Conservation (phyloP, 2,329 filamentous ascomycete species). For the Blastomyces parvus region DNA sequence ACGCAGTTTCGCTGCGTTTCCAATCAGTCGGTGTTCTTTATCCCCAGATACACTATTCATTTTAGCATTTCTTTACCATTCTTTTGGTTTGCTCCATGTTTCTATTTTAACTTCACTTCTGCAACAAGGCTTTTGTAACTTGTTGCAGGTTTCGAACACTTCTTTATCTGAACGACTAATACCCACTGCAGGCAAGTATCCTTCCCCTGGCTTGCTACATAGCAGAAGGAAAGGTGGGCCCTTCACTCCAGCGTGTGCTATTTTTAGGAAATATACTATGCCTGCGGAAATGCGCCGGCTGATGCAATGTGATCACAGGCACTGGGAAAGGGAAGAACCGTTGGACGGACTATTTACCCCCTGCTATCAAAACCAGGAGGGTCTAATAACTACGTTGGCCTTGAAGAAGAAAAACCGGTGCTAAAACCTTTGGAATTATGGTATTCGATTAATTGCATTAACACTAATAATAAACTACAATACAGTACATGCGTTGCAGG, state of each 20-base stretch:
- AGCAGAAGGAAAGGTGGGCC: neutral
- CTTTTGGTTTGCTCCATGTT: slow-evolving; percentile 3
- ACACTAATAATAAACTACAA: slow-evolving; percentile 1
- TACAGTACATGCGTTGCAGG: slow-evolving; percentile 1
- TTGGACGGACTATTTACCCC: neutral
- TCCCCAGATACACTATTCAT: too few relatives aligned
- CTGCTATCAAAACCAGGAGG: neutral
- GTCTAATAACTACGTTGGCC: neutral
- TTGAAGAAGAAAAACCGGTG: too few relatives aligned
- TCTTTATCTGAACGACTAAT: neutral
- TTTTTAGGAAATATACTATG: slow-evolving; percentile 1
- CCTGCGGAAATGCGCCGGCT: neutral
- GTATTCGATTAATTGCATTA: neutral
- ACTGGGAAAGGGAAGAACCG: too few relatives aligned
- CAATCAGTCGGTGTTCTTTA: neutral
- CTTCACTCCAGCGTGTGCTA: neutral
- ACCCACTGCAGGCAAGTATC: neutral
- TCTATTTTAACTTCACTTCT: slow-evolving; percentile 6
- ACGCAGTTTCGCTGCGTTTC: neutral
- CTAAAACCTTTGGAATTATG: neutral
- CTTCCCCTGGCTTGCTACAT: neutral
- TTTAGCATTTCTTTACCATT: neutral
- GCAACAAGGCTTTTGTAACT: neutral
- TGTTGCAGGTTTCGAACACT: slow-evolving; percentile 3
- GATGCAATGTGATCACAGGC: neutral